Conservation (phyloP, 257 asterid genomes). For the Solanum okadae region DNA sequence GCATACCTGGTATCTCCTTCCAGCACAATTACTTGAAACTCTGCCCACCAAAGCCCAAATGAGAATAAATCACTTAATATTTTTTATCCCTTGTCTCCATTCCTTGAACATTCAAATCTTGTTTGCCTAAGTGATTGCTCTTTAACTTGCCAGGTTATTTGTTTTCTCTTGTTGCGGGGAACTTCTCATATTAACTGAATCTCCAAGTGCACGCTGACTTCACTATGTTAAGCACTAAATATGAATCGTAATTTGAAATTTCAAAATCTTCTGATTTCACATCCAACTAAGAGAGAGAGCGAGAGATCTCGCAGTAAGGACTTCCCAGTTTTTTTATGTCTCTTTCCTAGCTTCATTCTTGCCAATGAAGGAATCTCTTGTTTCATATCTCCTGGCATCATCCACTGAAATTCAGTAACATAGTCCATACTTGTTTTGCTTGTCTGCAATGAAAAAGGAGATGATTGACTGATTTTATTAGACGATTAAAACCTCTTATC, state of each 20-base stretch:
- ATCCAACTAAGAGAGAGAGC: neutral
- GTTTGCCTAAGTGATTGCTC: neutral
- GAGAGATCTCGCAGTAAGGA: neutral
- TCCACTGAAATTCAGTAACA: neutral
- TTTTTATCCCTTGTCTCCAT: neutral
- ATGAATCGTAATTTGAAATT: neutral
- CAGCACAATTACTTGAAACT: neutral
- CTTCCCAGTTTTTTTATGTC: neutral
- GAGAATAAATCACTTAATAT: neutral
- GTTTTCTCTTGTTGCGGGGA: neutral
- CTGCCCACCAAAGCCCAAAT: neutral
- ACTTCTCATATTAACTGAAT: neutral
- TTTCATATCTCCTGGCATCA: neutral
- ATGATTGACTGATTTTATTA: neutral
- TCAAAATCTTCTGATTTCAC: neutral
- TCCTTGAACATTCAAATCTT: neutral
- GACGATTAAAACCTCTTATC: neutral
- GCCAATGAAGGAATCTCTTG: neutral
- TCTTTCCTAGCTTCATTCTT: neutral
- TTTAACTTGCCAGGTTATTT: neutral
- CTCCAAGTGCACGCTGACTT: neutral
- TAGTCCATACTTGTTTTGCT: neutral
- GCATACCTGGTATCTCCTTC: neutral
- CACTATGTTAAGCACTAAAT: neutral
- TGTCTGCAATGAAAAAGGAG: neutral